These are phyloP conservation scores for Fonsecaea nubica DNA, from an alignment of 2,329 filamentous ascomycete genomes.

Conservation along the genomic window DNA sequence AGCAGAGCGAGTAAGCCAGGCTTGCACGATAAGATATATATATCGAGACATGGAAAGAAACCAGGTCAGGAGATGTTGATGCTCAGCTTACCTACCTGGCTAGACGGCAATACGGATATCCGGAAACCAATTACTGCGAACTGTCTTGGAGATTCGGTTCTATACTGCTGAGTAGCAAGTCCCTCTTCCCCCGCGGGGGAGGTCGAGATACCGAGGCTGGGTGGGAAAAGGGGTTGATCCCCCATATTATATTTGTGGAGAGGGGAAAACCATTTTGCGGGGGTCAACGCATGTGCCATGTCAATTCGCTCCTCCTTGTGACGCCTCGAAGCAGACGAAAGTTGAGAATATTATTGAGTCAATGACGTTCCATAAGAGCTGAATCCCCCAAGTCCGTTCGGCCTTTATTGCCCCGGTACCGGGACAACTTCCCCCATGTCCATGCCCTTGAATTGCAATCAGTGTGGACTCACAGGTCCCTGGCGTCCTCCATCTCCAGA, in stretches of 20 bases:
- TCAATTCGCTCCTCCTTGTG: background rate
- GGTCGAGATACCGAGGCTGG: slow-evolving; percentile 18
- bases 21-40: slow-evolving; percentile 5
- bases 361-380: too few species aligned
- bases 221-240: slow-evolving; percentile 19
- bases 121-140: background rate
- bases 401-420: background rate
- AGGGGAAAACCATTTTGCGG: background rate
- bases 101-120: background rate
- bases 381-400: background rate
- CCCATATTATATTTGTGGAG: slow-evolving; percentile 16
- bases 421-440: background rate
- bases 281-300: background rate
- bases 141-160: background rate
- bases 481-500: background rate
- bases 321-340: too few species aligned
- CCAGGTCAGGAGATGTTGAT: background rate
- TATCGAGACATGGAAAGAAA: background rate
- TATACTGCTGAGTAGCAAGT: background rate
- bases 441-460: background rate
- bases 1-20: background rate
- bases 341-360: background rate
- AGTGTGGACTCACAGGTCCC: too few species aligned
- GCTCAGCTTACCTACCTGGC: background rate
- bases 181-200: slow-evolving; percentile 10